Evolutionary conservation across 257 asterid genomes (phyloP), one percentile per base, ranked within the genome.

Genomic region (Thymus quinquecostatus): DNA sequence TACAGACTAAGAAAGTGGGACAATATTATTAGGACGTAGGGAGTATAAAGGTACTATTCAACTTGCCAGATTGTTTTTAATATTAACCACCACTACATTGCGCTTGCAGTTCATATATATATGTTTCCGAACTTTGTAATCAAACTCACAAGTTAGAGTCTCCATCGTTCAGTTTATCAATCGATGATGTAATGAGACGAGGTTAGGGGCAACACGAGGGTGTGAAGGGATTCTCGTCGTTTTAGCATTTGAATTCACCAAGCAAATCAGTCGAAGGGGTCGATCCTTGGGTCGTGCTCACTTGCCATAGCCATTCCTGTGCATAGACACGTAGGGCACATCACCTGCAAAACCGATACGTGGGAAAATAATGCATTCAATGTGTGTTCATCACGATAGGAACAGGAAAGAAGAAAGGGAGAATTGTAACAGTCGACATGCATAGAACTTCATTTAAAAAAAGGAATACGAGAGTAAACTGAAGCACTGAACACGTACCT

Each of bases 231-330:
- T 51, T 58, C 10, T 27, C 45, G n/a, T 27, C 45, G n/a, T n/a
- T 6, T 29, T 27, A 1, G 63, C 33, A 33, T n/a, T 14, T 43
- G 3, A 56, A 32, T 30, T 38, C 4, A 7, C 27, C 44, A 9
- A 6, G 13, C 12, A 10, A 59, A 59, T 85, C 72, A 85, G 76
- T 91, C 97, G 45, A 91, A 91, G 27, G 98, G 98, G 72, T 92
- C 98, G 48, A 90, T 88, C 53, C 98, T 86, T 7, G 97, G 96
- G 64, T 90, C 96, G 51, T 92, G 98, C 83, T 92, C 98, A 27
- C 95, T 92, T 10, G 98, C 97, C 97, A 92, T 90, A 53, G 93
- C 97, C 97, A 90, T 92, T 67, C 98, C 96, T 1, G 98, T 92
- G 82, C 98, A 92, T 64, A 92, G 97, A 80, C 98, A 92, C 0